These are phyloP conservation scores for Fusarium anthophilum DNA, from an alignment of 2,329 filamentous ascomycete genomes.

Conservation along the genomic window DNA sequence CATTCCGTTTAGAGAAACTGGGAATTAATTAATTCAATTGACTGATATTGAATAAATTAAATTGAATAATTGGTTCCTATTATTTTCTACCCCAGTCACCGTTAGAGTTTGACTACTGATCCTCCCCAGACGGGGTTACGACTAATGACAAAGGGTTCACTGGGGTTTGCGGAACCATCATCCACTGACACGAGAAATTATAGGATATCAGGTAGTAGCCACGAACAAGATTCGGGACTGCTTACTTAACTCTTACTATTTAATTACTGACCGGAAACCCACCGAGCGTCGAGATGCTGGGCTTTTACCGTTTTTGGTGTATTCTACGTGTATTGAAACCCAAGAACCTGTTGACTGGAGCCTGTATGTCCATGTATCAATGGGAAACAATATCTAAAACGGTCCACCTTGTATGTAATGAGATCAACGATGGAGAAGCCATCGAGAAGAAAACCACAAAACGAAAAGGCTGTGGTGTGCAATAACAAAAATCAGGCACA, in stretches of 20 bases:
- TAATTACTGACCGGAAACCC: neutral
- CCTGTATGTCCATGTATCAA: neutral
- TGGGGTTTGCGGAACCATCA: conserved; percentile 2
- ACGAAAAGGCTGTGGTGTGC: conserved; percentile 9
- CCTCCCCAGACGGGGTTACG: conserved; percentile 9
- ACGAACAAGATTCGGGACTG: conserved; percentile 23
- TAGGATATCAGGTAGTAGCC: conserved; percentile 4
- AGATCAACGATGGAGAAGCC: conserved; percentile 3
- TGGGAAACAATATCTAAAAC: neutral
- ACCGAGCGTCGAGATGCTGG: neutral
- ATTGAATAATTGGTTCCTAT: neutral
- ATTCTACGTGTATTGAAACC: neutral
- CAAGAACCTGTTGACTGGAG: neutral
- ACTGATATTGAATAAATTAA: conserved; percentile 9
- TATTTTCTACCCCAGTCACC: neutral
- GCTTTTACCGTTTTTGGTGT: neutral
- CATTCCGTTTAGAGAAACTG: conserved; percentile 10
- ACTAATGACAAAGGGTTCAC: neutral
- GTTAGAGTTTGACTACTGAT: conserved; percentile 12
- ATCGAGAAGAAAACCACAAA: neutral
- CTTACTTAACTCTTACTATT: conserved; percentile 15
- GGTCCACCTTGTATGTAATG: neutral
- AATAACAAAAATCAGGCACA: conserved; percentile 16
- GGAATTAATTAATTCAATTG: neutral
- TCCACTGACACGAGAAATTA: conserved; percentile 1